phyloP scores from a whole-genome alignment of 495 filamentous ascomycete species.

The Emericellopsis terricola region DNA sequence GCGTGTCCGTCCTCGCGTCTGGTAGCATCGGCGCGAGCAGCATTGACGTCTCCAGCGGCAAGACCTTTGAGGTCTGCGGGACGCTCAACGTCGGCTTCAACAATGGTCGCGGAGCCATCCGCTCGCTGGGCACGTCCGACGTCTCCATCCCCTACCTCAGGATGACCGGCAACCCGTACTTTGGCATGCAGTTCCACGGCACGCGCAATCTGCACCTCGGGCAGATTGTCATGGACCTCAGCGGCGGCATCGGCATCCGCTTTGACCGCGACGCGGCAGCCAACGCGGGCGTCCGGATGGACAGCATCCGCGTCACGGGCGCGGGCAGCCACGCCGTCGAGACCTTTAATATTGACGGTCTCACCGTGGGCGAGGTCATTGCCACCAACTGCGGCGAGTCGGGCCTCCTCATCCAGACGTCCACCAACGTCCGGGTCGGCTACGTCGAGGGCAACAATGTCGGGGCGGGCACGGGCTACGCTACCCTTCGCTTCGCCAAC shows the following conservation, averaged over 20 bases:
- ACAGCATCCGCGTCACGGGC: constrained; percentile 20
- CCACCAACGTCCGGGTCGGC: constrained; percentile 19
- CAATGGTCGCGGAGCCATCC: constrained; percentile 23
- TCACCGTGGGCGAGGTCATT: constrained; percentile 20
- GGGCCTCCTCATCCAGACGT: constrained; percentile 23
- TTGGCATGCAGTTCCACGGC: constrained; percentile 26
- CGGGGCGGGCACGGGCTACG: constrained; percentile 22
- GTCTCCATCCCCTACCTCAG: constrained; percentile 24
- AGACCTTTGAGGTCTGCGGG: constrained; percentile 30
- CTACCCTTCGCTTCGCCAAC: constrained; percentile 27
- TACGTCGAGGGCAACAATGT: constrained; percentile 29
- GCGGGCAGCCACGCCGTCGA: constrained; percentile 26
- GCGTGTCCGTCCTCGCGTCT: constrained; percentile 42
- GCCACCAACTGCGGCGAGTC: constrained; percentile 25
- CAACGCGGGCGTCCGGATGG: constrained; percentile 26
- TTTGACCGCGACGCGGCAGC: constrained; percentile 24
- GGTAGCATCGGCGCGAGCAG: constrained; percentile 37
- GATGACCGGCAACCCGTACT: constrained; percentile 29
- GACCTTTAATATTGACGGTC: constrained; percentile 27
- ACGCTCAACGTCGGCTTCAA: constrained; percentile 24
- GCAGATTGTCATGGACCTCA: constrained; percentile 24
- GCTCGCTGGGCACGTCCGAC: constrained; percentile 14
- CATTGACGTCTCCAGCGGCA: constrained; percentile 22
- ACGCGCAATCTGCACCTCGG: constrained; percentile 18
- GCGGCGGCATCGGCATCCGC: constrained; percentile 25